Evolutionary conservation across 2,329 filamentous ascomycete genomes (phyloP).

Genomic region (Trichoderma sp.): DNA sequence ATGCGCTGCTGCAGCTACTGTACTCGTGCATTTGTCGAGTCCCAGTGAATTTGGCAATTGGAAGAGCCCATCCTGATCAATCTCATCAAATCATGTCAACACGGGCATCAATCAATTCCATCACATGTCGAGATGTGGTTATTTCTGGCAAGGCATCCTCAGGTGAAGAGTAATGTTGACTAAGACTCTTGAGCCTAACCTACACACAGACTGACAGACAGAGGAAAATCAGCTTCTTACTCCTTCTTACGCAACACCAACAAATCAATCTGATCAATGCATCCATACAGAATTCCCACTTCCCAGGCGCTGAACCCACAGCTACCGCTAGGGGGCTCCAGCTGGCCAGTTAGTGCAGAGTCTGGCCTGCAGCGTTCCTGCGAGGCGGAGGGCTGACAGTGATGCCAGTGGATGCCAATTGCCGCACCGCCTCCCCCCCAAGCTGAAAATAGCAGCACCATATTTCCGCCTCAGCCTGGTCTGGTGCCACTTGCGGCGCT

Average conservation of each 20-base stretch:
- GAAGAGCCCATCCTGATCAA: not conserved
- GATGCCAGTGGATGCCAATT: not conserved
- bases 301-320: not conserved
- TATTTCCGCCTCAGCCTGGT: slow-evolving; percentile 10
- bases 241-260: not conserved
- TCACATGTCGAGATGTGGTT: not conserved
- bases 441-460: slow-evolving; percentile 20
- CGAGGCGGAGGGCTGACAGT: slow-evolving; percentile 19
- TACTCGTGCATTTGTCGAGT: not conserved
- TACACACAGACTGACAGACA: not conserved
- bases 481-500: not conserved
- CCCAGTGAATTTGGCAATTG: too few species aligned
- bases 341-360: not conserved
- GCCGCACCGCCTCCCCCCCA: slow-evolving; percentile 17
- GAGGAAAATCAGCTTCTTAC: not conserved
- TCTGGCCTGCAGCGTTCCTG: slow-evolving; percentile 11
- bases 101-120: too few species aligned
- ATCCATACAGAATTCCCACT: not conserved
- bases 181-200: not conserved
- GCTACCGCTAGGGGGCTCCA: not conserved
- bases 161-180: not conserved
- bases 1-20: slow-evolving; percentile 12
- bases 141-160: not conserved
- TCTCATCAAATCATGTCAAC: too few species aligned
- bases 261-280: not conserved